Conservation (phyloP, 345 rosid genomes). For the Gossypium herbaceum region DNA sequence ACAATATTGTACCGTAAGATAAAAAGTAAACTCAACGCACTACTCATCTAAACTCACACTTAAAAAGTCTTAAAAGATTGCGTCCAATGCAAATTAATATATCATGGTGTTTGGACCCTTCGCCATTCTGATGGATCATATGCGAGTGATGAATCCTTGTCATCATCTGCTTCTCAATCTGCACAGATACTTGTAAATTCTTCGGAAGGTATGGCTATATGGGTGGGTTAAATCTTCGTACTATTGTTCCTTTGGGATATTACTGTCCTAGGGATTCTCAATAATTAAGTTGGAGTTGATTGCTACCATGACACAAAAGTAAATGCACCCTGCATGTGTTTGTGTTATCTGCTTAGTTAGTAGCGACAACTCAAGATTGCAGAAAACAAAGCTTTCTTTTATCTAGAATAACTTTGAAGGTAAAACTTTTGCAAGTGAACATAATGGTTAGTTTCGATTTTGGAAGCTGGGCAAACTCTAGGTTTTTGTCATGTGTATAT, state of each 20-base stretch:
- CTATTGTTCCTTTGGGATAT: neutral
- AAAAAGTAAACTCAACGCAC: too few species aligned
- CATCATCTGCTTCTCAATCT: constrained; percentile 32
- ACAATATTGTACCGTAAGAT: accelerated
- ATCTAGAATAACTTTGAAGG: constrained; percentile 5
- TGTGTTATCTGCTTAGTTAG: neutral
- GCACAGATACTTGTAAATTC: constrained; percentile 24
- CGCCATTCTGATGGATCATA: constrained; percentile 52
- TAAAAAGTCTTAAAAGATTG: too few species aligned
- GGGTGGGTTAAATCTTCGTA: neutral
- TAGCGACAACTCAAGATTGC: neutral
- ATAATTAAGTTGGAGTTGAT: neutral
- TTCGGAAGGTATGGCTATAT: constrained; percentile 28
- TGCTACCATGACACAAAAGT: neutral
- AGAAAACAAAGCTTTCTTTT: neutral
- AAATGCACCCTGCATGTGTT: neutral
- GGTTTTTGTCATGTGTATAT: neutral
- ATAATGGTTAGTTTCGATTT: constrained; percentile 35
- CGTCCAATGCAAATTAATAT: too few species aligned
- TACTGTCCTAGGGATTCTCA: neutral
- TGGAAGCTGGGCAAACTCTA: neutral
- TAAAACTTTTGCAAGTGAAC: constrained; percentile 29
- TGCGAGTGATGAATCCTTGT: constrained; percentile 51
- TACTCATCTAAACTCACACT: too few species aligned
- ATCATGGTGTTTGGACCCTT: constrained; percentile 61